phyloP scores from a whole-genome alignment of 306 rosid species.

The Sicyos edulis region DNA sequence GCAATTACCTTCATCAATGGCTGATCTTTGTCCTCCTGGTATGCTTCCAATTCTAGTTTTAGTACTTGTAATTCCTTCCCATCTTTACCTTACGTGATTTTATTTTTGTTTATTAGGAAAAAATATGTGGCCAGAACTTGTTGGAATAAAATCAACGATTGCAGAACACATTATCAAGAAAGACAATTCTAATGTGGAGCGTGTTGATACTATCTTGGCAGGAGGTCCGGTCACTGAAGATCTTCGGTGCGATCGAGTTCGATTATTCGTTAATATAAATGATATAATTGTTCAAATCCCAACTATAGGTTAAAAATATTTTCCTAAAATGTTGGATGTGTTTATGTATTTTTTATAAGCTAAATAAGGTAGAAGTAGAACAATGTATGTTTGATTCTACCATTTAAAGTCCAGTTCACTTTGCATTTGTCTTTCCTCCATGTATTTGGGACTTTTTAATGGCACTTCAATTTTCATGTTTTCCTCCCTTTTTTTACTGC shows the following conservation, averaged over 20 bases:
- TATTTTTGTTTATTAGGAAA: not conserved
- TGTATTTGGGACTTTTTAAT: too few species aligned
- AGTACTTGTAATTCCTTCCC: too few species aligned
- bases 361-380: too few species aligned
- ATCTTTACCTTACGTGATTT: not conserved
- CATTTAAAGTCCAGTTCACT: too few species aligned
- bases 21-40: constrained; percentile 8
- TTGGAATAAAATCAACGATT: not conserved
- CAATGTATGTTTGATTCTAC: too few species aligned
- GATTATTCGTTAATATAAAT: too few species aligned
- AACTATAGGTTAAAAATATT: not conserved
- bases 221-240: constrained; percentile 2
- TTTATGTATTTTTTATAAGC: not conserved
- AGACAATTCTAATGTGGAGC: not conserved
- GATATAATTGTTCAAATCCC: not conserved
- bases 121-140: constrained; percentile 8
- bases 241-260: constrained; percentile 1
- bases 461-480: too few species aligned
- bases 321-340: not conserved
- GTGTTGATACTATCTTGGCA: not conserved
- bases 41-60: not conserved
- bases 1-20: not conserved
- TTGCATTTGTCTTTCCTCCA: too few species aligned
- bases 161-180: not conserved
- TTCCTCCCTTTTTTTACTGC: too few species aligned